A percentile compares a stretch with the other conserved stretches of the same genome.
phyloP scores from a whole-genome alignment of 768 basidiomycete genomes.

The Calocera viscosa region DNA sequence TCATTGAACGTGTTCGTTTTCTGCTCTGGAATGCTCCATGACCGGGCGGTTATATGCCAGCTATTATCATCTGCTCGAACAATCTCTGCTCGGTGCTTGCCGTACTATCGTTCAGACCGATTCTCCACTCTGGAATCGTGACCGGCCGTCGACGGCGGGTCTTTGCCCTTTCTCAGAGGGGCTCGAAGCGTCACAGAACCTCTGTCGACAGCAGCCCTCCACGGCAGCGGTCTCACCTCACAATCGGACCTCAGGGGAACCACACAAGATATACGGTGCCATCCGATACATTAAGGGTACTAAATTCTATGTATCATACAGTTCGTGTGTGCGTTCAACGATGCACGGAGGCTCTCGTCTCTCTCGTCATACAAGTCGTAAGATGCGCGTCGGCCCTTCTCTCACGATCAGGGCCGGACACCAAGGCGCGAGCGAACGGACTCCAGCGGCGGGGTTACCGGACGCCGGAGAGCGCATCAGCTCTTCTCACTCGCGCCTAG shows the following conservation, averaged over 20 bases:
- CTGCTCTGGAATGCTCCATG: too few species aligned
- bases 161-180: too few species aligned
- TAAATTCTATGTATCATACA: slow-evolving; percentile 5
- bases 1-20: too few species aligned
- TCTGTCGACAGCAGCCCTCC: not conserved
- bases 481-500: slow-evolving; percentile 2
- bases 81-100: too few species aligned
- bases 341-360: not conserved
- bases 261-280: not conserved
- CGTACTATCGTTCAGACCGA: too few species aligned
- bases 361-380: not conserved
- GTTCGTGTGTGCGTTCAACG: not conserved
- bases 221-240: not conserved
- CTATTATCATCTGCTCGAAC: too few species aligned
- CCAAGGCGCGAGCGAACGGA: not conserved
- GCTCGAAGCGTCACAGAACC: too few species aligned
- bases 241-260: not conserved
- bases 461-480: not conserved
- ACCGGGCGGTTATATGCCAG: too few species aligned
- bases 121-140: too few species aligned
- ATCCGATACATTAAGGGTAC: slow-evolving; percentile 7
- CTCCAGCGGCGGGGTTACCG: not conserved
- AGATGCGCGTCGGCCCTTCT: not conserved
- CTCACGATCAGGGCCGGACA: not conserved
- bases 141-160: too few species aligned